Conservation (phyloP, 805 yeast genomes). For the Candida pseudofarinosa region DNA sequence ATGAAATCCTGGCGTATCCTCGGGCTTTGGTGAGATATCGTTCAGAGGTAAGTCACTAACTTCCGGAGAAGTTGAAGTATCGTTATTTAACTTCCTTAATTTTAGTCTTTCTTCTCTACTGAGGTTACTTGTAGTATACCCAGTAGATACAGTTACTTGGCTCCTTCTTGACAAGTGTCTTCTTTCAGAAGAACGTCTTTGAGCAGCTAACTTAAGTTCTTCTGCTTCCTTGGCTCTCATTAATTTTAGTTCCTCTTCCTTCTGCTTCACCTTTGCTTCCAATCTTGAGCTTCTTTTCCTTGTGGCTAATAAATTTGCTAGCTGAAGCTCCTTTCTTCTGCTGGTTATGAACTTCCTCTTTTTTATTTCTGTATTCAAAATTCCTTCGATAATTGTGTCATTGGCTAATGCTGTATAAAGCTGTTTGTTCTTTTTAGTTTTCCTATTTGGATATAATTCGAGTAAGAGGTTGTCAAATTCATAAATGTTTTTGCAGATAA, state of each 20-base stretch:
- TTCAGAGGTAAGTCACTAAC: neutral
- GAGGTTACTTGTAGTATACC: slow-evolving; percentile 14
- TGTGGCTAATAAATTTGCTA: slow-evolving; percentile 59
- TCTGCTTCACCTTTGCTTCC: slow-evolving; percentile 55
- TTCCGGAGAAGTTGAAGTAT: neutral
- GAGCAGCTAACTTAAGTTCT: slow-evolving; percentile 40
- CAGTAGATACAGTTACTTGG: slow-evolving; percentile 6
- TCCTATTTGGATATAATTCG: slow-evolving; percentile 23
- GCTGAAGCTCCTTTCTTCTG: slow-evolving; percentile 58
- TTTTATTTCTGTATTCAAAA: slow-evolving; percentile 42
- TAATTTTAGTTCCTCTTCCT: slow-evolving; percentile 50
- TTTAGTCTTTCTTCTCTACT: slow-evolving; percentile 32
- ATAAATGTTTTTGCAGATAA: slow-evolving; percentile 26
- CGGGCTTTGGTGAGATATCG: neutral
- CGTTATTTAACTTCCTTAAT: slow-evolving; percentile 18
- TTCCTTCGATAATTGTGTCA: slow-evolving; percentile 14
- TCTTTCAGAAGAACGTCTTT: slow-evolving; percentile 39
- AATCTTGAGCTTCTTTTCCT: slow-evolving; percentile 73
- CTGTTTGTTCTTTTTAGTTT: slow-evolving; percentile 21
- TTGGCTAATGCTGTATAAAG: slow-evolving; percentile 14
- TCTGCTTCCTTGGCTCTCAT: slow-evolving; percentile 44
- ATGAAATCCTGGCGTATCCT: neutral
- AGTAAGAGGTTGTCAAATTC: slow-evolving; percentile 22
- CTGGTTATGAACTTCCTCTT: slow-evolving; percentile 52
- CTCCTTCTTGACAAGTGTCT: slow-evolving; percentile 35